Percentiles rank a stretch among this genome's conserved stretches.
Conservation (phyloP, 257 asterid species). For the Rehmannia glutinosa region DNA sequence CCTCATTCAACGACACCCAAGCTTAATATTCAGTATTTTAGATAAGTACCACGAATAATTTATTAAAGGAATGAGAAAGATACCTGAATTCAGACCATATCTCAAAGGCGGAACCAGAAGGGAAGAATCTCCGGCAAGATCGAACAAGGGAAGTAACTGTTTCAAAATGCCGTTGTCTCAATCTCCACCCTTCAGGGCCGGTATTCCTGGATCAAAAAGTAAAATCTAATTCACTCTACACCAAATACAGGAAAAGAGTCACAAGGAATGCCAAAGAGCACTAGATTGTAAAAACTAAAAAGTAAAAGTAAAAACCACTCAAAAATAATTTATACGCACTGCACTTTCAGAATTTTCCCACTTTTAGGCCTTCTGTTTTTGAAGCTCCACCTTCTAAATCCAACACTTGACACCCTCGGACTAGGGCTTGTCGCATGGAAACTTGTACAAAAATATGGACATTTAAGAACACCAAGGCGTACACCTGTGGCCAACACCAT, state of each 20-base stretch:
- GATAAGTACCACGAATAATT: not conserved
- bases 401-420: conserved; percentile 1
- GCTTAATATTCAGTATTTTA: conserved; percentile 2
- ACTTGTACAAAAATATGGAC: not conserved
- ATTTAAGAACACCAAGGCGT: not conserved
- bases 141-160: conserved; percentile 84
- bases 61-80: conserved; percentile 9
- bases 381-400: conserved; percentile 11
- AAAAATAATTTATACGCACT: not conserved
- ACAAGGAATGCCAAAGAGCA: conserved; percentile 15
- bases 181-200: conserved; percentile 98
- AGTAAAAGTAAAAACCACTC: no score
- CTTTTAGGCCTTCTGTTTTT: not conserved
- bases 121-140: conserved; percentile 90
- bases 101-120: conserved; percentile 80
- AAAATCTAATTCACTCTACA: conserved; percentile 10
- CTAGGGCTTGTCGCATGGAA: not conserved
- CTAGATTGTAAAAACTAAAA: conserved; percentile 14
- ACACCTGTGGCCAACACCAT: conserved; percentile 4
- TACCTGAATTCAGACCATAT: conserved; percentile 98
- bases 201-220: conserved; percentile 64
- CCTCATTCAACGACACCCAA: not conserved
- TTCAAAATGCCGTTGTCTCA: conserved; percentile 91
- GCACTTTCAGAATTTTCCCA: not conserved
- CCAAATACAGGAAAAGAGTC: not conserved